A percentile compares a stretch with the other conserved stretches of the same genome.
Evolutionary conservation across 371 early-diverging fungal species (phyloP).

Genomic region (Rhizopus delemar): DNA sequence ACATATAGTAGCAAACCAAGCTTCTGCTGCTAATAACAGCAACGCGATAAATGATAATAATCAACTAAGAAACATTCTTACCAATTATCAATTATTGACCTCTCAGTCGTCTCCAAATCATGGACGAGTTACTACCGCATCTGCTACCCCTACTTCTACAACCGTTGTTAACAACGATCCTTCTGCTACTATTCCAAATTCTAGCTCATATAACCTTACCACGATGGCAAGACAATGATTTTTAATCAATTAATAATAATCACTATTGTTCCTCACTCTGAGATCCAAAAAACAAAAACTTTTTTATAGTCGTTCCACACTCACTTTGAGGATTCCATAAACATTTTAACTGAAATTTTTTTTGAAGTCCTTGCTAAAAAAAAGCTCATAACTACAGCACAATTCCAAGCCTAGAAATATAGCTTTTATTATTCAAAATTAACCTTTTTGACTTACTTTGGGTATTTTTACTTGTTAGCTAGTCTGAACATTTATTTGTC

Average conservation of each 20-base stretch:
- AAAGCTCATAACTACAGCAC: too few relatives aligned
- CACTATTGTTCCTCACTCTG: neutral
- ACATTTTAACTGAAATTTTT: too few relatives aligned
- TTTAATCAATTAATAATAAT: neutral
- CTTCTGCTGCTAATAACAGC: neutral
- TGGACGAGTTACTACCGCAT: neutral
- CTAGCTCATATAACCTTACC: constrained; percentile 1
- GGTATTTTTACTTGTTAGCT: too few relatives aligned
- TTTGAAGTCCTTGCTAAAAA: too few relatives aligned
- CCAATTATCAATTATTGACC: constrained; percentile 4
- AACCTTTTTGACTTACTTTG: too few relatives aligned
- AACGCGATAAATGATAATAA: constrained; percentile 2
- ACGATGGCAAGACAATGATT: neutral
- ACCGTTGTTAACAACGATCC: neutral
- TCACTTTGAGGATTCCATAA: too few relatives aligned
- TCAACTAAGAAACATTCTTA: constrained; percentile 12
- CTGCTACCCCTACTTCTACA: neutral
- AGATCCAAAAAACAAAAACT: too few relatives aligned
- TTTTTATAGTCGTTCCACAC: too few relatives aligned
- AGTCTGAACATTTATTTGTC: too few relatives aligned
- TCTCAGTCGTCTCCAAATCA: neutral
- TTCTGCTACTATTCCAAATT: neutral
- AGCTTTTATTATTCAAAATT: too few relatives aligned
- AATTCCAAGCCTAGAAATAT: too few relatives aligned
- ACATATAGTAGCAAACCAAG: constrained; percentile 10